Conservation (phyloP, 257 asterid species). For the Verbascum thapsus region DNA sequence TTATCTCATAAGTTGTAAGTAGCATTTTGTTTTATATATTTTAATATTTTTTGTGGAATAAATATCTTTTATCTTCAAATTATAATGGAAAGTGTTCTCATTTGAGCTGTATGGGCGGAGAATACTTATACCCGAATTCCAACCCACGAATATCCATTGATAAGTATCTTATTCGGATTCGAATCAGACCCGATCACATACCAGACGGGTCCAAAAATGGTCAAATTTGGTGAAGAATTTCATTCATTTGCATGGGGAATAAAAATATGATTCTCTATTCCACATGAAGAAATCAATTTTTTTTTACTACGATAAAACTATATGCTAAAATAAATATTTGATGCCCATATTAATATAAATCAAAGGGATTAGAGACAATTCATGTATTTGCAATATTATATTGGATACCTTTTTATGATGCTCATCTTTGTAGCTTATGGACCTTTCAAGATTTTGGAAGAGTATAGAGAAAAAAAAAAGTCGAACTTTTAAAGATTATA, state of each 20-base stretch:
- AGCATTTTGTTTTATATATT: conserved; percentile 13
- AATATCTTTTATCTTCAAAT: conserved; percentile 25
- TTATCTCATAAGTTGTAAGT: not conserved
- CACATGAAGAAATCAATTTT: conserved; percentile 5
- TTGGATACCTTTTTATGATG: conserved; percentile 35
- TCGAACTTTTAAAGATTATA: not conserved
- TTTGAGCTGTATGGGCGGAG: not conserved
- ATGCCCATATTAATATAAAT: conserved; percentile 19
- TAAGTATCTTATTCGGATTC: no score
- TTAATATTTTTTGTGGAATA: conserved; percentile 15
- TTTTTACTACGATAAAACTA: not conserved
- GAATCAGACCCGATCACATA: no score
- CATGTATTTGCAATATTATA: conserved; percentile 22
- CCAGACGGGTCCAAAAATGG: no score
- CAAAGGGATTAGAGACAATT: no score
- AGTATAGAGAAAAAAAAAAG: not conserved
- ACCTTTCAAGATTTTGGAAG: conserved; percentile 30
- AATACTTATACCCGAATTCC: no score
- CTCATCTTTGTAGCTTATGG: conserved; percentile 33
- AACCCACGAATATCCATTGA: no score
- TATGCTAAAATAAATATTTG: conserved; percentile 12
- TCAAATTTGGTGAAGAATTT: conserved; percentile 38
- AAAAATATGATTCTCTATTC: conserved; percentile 20
- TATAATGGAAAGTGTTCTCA: conserved; percentile 11
- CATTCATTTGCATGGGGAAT: conserved; percentile 27